phyloP scores from a whole-genome alignment of 2,329 filamentous ascomycete genomes.

The Ascochyta clinopodiicola region DNA sequence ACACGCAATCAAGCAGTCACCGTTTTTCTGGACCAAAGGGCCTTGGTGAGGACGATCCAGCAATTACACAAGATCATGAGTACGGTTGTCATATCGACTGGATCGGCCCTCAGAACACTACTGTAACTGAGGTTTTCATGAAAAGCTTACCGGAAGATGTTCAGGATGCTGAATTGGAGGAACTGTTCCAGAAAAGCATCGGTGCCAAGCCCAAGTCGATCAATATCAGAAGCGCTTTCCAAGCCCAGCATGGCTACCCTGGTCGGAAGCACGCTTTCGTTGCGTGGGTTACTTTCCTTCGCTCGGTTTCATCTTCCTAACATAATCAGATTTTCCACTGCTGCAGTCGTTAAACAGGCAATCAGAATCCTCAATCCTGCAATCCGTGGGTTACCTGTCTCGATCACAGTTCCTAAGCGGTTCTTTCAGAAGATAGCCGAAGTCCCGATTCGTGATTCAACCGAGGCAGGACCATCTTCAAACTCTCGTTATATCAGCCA shows the following conservation, averaged over 20 bases:
- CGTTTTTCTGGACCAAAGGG: slow-evolving; percentile 15
- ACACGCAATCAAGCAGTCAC: neutral
- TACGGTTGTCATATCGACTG: slow-evolving; percentile 35
- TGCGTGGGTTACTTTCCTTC: slow-evolving; percentile 17
- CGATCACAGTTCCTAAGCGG: slow-evolving; percentile 30
- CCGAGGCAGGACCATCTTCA: neutral
- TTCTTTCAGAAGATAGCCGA: slow-evolving; percentile 25
- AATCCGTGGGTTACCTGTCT: slow-evolving; percentile 18
- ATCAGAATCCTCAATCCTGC: slow-evolving; percentile 17
- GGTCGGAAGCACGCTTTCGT: slow-evolving; percentile 26
- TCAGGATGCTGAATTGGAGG: slow-evolving; percentile 18
- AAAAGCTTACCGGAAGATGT: slow-evolving; percentile 29
- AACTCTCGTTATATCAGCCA: slow-evolving; percentile 5
- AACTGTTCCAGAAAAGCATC: slow-evolving; percentile 25
- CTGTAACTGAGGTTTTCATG: slow-evolving; percentile 38
- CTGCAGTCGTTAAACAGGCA: slow-evolving; percentile 22
- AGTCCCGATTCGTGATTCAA: neutral
- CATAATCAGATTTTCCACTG: slow-evolving; percentile 20
- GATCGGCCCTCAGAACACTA: slow-evolving; percentile 40
- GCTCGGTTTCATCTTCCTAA: slow-evolving; percentile 12
- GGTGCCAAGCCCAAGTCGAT: slow-evolving; percentile 15
- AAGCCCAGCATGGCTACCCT: neutral
- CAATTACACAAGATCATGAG: slow-evolving; percentile 25
- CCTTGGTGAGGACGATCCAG: slow-evolving; percentile 21
- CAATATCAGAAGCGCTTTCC: neutral